phyloP scores from a whole-genome alignment of 164 flowering plant species.

The Piper betle region DNA sequence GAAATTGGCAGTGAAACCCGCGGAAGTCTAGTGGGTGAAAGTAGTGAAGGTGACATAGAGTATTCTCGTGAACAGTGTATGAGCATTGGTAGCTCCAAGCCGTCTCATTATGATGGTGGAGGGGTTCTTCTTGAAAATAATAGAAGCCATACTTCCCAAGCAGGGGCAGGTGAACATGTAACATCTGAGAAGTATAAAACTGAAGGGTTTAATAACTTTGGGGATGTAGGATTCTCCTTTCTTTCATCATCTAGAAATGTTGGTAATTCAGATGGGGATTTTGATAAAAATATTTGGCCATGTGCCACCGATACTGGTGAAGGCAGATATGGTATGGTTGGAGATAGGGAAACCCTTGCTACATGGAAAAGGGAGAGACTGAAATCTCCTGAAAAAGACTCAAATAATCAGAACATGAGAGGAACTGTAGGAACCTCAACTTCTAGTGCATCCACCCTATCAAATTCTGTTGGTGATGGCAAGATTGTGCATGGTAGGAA shows the following conservation, averaged over 20 bases:
- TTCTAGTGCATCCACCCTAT: constrained; percentile 55
- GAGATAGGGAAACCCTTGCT: constrained; percentile 52
- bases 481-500: constrained; percentile 20
- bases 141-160: constrained; percentile 22
- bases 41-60: constrained; percentile 81
- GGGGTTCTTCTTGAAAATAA: constrained; percentile 30
- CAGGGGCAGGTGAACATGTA: constrained; percentile 27
- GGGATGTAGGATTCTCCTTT: constrained; percentile 70
- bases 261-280: constrained; percentile 25
- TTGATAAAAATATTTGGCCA: constrained; percentile 50
- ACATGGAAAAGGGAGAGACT: constrained; percentile 63
- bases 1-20: constrained; percentile 84
- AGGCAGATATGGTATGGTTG: constrained; percentile 23
- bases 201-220: constrained; percentile 17
- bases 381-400: constrained; percentile 45
- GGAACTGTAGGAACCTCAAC: constrained; percentile 33
- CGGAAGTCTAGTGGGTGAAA: constrained; percentile 74
- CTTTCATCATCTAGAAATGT: constrained; percentile 52
- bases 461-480: constrained; percentile 37
- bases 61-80: constrained; percentile 57
- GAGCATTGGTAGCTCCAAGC: constrained; percentile 30
- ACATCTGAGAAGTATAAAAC: constrained; percentile 26
- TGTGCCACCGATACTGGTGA: constrained; percentile 35
- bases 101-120: constrained; percentile 19
- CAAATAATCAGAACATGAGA: constrained; percentile 48